phyloP scores from a whole-genome alignment of 345 rosid genomes.

The Euclidium syriacum region DNA sequence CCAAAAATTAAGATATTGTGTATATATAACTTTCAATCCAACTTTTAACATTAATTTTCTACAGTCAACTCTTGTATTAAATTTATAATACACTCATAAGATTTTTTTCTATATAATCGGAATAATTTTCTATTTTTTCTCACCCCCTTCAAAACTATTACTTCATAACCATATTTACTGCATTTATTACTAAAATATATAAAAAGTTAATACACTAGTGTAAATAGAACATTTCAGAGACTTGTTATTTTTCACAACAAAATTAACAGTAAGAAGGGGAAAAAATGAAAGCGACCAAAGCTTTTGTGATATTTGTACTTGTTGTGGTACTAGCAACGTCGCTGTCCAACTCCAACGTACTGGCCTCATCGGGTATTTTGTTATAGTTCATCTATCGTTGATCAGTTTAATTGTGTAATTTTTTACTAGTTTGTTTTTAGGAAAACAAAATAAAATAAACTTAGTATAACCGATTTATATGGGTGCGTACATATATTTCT shows the following conservation, averaged over 20 bases:
- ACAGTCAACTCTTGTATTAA: neutral
- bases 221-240: neutral
- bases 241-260: neutral
- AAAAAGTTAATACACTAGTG: too few relatives aligned
- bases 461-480: neutral
- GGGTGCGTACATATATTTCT: neutral
- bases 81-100: neutral
- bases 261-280: neutral
- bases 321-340: neutral
- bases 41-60: neutral
- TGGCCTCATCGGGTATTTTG: neutral
- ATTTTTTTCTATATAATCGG: neutral
- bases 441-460: too few relatives aligned
- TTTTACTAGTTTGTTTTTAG: neutral
- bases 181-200: too few relatives aligned
- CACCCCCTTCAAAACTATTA: too few relatives aligned
- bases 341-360: neutral
- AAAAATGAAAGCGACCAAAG: neutral
- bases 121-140: too few relatives aligned
- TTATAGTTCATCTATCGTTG: neutral
- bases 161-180: too few relatives aligned
- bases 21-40: neutral
- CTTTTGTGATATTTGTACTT: neutral
- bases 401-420: neutral
- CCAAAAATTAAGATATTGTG: neutral